Base-by-base conservation (phyloP, 768 basidiomycete species). In the Nevesoporus exiguus region DNA sequence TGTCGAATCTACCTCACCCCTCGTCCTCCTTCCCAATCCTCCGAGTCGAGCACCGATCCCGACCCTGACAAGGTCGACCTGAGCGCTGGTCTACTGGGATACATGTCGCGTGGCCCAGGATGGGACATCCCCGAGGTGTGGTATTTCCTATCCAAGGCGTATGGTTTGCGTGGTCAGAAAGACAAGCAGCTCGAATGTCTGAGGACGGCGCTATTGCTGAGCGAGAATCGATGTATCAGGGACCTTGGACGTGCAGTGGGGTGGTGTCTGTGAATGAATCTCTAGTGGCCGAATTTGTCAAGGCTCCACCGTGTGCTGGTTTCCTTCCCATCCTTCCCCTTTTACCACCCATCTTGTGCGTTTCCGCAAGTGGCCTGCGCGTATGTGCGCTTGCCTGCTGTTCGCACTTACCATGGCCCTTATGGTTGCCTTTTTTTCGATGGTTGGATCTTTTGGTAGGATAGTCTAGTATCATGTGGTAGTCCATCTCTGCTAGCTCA, bases 111-210 rank as follows among this genome's bases (percentile, higher is more conserved):
- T 37, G 90, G 88, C 0, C 74, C 76, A 0, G 96, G 88, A 11
- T 98, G 94, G 93, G 88, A 97, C 67, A 80, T 89, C 2, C 83
- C 94, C 0, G 96, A 98, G 68, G 95, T 90, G 24, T 99, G 96
- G 96, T 96, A 88, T 69, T 90, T 85, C 67, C 78, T 98, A 14
- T 90, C 86, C 7, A 91, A 86, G 63, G 87, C 86, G 22, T 88
- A 88, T 63, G 84, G 86, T 45, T 65, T 85, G 60, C 91, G 90
- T 63, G 86, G 81, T 2, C 79, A 86, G 47, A 82, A 80, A 57
- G 85, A 84, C 47, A 76, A 82, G 47, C 89, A 90, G 63, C 76
- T 81, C 51, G 90, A 94, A 68, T 89, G 88, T 62, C 72, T 95
- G 54, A 75, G 73, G 42, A 82, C 75, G 60, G 93, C 93, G 17